Evolutionary conservation across 805 yeast genomes (phyloP).

Genomic region (Candida namnaoensis): DNA sequence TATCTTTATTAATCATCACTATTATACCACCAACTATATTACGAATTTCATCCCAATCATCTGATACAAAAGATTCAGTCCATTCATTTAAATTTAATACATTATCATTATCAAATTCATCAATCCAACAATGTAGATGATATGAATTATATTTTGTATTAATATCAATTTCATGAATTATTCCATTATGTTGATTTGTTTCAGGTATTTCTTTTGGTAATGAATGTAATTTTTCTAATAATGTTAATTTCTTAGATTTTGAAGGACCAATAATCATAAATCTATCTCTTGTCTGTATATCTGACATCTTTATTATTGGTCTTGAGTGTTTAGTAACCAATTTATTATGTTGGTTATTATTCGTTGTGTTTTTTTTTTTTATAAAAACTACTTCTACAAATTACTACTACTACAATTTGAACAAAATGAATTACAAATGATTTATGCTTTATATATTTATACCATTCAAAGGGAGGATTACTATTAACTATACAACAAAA

Average conservation of each 20-base stretch:
- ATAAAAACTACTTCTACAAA: too few species aligned
- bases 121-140: slow-evolving; percentile 20
- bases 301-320: too few species aligned
- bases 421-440: too few species aligned
- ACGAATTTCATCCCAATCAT: slow-evolving; percentile 31
- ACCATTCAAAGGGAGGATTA: too few species aligned
- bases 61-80: slow-evolving; percentile 26
- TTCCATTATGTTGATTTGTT: neutral
- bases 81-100: slow-evolving; percentile 19
- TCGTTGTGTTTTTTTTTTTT: too few species aligned
- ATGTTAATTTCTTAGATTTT: neutral
- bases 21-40: slow-evolving; percentile 36
- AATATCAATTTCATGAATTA: slow-evolving; percentile 12
- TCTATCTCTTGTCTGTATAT: neutral
- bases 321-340: too few species aligned
- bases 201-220: neutral
- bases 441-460: too few species aligned
- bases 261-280: neutral
- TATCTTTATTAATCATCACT: slow-evolving; percentile 21
- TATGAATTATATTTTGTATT: slow-evolving; percentile 23
- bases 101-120: slow-evolving; percentile 9
- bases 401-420: too few species aligned
- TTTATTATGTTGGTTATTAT: too few species aligned
- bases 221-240: neutral
- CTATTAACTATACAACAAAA: too few species aligned